Conservation (phyloP, 2,329 filamentous ascomycete species). For the Cladorrhinum sp. region DNA sequence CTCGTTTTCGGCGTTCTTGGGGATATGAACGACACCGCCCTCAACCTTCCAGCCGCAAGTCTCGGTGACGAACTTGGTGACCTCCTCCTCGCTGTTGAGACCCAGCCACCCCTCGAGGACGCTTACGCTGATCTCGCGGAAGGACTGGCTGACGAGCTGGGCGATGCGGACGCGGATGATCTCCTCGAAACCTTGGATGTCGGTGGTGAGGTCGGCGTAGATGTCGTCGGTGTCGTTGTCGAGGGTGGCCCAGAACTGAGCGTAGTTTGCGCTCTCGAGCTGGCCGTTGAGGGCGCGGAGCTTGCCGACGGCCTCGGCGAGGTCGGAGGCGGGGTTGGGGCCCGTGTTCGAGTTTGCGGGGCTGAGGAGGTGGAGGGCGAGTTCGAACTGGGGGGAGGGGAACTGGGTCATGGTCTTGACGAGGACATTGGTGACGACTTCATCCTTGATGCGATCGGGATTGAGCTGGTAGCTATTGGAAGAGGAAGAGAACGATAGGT, state of each 20-base stretch:
- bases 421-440: constrained; percentile 97
- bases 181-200: constrained; percentile 94
- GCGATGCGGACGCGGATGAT: constrained; percentile 87
- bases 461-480: constrained; percentile 91
- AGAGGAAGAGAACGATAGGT: background rate
- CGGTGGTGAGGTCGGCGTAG: constrained; percentile 91
- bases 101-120: constrained; percentile 76
- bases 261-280: constrained; percentile 87
- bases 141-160: constrained; percentile 76
- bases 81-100: constrained; percentile 59
- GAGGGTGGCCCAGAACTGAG: constrained; percentile 87
- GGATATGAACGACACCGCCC: constrained; percentile 67
- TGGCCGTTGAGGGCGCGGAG: constrained; percentile 79
- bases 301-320: constrained; percentile 88
- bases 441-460: constrained; percentile 93
- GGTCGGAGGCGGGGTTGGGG: constrained; percentile 63
- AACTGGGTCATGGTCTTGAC: constrained; percentile 98
- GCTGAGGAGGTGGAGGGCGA: constrained; percentile 89
- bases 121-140: constrained; percentile 66
- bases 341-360: constrained; percentile 68
- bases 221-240: constrained; percentile 92
- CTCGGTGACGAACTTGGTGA: constrained; percentile 76
- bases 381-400: constrained; percentile 90
- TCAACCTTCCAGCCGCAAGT: constrained; percentile 86
- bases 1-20: constrained; percentile 95